Evolutionary conservation across 176 grass and related monocot genomes (phyloP).

Genomic region (Aegilops bicornis): DNA sequence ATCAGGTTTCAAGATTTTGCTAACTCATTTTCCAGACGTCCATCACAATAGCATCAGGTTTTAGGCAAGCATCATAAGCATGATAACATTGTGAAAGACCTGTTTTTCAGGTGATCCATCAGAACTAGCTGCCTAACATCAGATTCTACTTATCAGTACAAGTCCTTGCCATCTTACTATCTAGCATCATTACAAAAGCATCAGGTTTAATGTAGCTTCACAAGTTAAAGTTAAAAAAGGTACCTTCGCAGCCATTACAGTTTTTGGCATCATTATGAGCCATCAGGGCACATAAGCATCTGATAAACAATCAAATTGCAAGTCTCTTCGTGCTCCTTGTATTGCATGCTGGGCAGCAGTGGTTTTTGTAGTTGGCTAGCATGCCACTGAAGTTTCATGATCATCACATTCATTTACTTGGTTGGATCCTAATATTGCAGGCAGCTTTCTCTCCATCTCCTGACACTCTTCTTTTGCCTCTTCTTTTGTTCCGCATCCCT

Average conservation of each 20-base stretch:
- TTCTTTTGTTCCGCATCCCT: background rate
- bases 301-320: background rate
- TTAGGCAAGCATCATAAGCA: background rate
- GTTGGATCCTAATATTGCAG: too few species aligned
- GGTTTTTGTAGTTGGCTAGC: background rate
- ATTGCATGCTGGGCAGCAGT: background rate
- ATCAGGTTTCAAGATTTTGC: background rate
- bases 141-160: background rate
- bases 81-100: background rate
- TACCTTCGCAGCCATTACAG: background rate
- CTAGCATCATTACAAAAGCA: conserved; percentile 1
- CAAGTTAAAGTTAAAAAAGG: background rate
- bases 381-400: background rate
- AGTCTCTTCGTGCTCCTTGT: background rate
- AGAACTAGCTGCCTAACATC: background rate
- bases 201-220: background rate
- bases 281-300: background rate
- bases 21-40: background rate
- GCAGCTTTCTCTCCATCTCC: background rate
- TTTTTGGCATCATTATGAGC: background rate
- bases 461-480: background rate
- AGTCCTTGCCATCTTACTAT: background rate
- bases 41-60: background rate
- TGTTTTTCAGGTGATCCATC: background rate
- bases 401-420: background rate